Base-by-base conservation (phyloP, 805 yeast genomes). In the Cyberlindnera nakhonratchasimensis region DNA sequence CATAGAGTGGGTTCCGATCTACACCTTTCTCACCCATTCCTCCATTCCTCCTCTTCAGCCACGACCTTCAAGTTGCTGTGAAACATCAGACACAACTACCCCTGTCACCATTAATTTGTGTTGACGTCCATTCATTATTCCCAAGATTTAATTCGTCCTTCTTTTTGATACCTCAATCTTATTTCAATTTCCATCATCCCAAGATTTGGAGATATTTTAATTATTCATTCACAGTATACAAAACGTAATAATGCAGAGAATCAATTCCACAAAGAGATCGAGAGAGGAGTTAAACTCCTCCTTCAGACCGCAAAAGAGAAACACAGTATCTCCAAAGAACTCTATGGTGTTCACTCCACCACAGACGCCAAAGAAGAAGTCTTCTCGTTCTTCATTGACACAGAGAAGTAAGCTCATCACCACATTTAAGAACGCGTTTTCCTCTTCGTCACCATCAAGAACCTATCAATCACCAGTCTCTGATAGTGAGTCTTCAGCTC, bases 51-150 rank as follows among this genome's bases (percentile, higher is more conserved):
- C 33, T 6, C 33, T 10, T 14, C 14, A 17, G 6, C 30, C 16
- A 16, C 16, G 16, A 22, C 24, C 34, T 12, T 20, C 28, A 24
- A 29, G 29, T 34, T 34, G 37, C 22, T 13, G 37, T 34, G 18
- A 25, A 17, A 9, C 6, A 22, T 11, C 9, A 20, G 5, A 11
- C 5, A 26, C n/a, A 11, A 5, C 17, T 5, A 24, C 16, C 24
- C 29, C 25, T 56, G 62, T 57, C 62, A 40, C 62, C 62, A 58
- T 58, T 58, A 40, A 51, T 16, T 58, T 57, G 62, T 45, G 62
- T 50, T 55, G 62, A 55, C 62, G 61, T 58, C 62, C 62, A 52
- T 32, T 57, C 62, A 29, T 57, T 56, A 34, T n/a, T n/a, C 12
- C 16, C 17, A 18, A 28, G 37, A 25, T 39, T 40, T 33, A 39